Evolutionary conservation across 129 eudicot genomes (phyloP), one percentile per base, ranked within the genome.

Genomic region (Rutidosis leptorrhynchoides): DNA sequence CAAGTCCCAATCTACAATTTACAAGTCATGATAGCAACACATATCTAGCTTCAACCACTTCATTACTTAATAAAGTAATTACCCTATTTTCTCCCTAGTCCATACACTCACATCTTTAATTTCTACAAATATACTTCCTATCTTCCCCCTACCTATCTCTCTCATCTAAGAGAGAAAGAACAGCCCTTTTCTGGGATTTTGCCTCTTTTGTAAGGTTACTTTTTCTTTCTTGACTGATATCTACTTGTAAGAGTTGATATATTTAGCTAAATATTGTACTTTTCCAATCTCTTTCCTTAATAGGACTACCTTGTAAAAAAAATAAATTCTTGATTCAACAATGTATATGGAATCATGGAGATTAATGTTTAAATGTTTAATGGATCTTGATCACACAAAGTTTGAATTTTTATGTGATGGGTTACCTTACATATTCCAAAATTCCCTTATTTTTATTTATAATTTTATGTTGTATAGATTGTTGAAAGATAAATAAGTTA

Each of bases 181-280:
- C 80, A 68, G 3, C 74, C 64, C 58, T 56, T 65, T 60, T 66
- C 77, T 77, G 73, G 77, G 73, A 46, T 58, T 73, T 61, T 67
- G 28, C 76, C 73, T 83, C 57, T 69, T 69, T 40, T 56, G 75
- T 79, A 69, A 73, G 73, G 62, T 70, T 56, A 46, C 68, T 37
- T 46, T 54, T 53, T 77, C 67, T 52, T 77, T 72, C 62, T 49
- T 75, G 74, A n/a, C n/a, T n/a, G n/a, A n/a, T n/a, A n/a, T n/a
- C n/a, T n/a, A n/a, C n/a, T n/a, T n/a, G n/a, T n/a, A n/a, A n/a
- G n/a, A n/a, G n/a, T n/a, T n/a, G 45, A 67, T 49, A 67, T 59
- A 58, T 65, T 45, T 74, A 73, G 51, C 66, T 65, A 64, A 56
- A 64, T 12, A 26, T 56, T 28, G 57, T 40, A 65, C 78, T 56